Evolutionary conservation across 192 early-diverging fungal genomes (phyloP).

Genomic region (Funneliformis mosseae): DNA sequence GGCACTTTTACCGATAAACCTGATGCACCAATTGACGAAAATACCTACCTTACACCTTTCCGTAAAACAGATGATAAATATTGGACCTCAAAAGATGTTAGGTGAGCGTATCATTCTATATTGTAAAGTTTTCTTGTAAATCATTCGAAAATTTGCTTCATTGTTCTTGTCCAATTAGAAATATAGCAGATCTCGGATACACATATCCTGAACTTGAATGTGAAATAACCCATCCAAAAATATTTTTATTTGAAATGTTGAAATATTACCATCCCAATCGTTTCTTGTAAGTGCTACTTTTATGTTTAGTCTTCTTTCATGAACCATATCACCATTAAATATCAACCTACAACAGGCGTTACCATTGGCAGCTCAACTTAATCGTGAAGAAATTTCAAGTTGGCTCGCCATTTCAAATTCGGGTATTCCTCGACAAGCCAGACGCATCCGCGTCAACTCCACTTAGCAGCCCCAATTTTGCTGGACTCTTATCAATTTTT

Average conservation of each 20-base stretch:
- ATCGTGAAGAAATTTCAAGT: not conserved
- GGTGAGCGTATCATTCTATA: not conserved
- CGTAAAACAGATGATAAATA: not conserved
- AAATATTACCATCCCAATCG: slow-evolving; percentile 10
- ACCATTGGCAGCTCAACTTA: slow-evolving; percentile 18
- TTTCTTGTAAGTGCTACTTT: slow-evolving; percentile 11
- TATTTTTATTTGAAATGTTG: not conserved
- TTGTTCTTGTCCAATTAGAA: not conserved
- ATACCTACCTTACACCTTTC: not conserved
- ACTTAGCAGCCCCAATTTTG: slow-evolving; percentile 6
- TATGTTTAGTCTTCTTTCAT: not conserved
- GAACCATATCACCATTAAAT: not conserved
- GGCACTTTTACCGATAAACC: not conserved
- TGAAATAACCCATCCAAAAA: too few species aligned
- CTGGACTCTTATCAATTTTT: slow-evolving; percentile 9
- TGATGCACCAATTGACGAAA: not conserved
- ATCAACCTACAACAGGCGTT: not conserved
- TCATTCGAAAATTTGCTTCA: not conserved
- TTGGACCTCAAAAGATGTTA: slow-evolving; percentile 5
- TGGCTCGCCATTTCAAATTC: slow-evolving; percentile 12
- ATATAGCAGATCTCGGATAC: not conserved
- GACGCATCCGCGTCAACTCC: not conserved
- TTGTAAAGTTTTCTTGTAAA: not conserved
- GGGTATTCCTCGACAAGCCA: slow-evolving; percentile 11
- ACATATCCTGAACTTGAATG: slow-evolving; percentile 21